Evolutionary conservation across 208 protist genomes (phyloP), one percentile per base, ranked within the genome.

Genomic region (Acanthamoeba castellanii): DNA sequence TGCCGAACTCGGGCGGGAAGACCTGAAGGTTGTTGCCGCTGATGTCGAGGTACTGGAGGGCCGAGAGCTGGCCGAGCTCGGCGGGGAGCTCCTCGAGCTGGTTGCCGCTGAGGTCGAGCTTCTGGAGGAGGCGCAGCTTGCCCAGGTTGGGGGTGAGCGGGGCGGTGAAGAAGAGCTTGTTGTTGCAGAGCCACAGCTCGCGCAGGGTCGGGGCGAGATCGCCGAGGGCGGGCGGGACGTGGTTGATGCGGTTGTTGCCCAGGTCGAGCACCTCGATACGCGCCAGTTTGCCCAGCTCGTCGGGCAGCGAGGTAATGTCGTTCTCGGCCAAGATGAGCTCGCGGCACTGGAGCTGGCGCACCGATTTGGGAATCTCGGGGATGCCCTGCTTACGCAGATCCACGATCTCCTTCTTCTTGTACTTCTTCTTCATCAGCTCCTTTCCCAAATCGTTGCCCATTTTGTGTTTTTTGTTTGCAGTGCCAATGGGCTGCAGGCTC

Each of bases 81-180:
- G 95, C 92, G 34, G 95, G 95, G 18, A 97, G 6, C 3, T 97
- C 96, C 25, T 96, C 95, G 16, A 97, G 70, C 76, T 96, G 95
- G 30, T 97, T 97, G 14, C 50, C 22, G 9, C 94, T 94, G 16
- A 97, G 61, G 81, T 96, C 96, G 14, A 97, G 84, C 81, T 95
- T 96, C 30, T 76, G 88, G 1, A 97, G 95, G 4, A 32, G 34
- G 16, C 52, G 64, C n/a, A 97, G 82, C 61, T 94, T 89, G 68
- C 96, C 96, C 0, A 97, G 14, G 3, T 95, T 92, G 55, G 96
- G 89, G 34, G 96, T 95, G 0, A 97, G 34, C 30, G 96, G 96
- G 5, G 91, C 91, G 55, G 94, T 93, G 34, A 96, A 97, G 92
- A 97, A 97, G n/a, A 97, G 68, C 82, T 97, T 97, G 66, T 97